Evolutionary conservation across 768 basidiomycete species (phyloP).

Genomic region (Suillus variegatus): DNA sequence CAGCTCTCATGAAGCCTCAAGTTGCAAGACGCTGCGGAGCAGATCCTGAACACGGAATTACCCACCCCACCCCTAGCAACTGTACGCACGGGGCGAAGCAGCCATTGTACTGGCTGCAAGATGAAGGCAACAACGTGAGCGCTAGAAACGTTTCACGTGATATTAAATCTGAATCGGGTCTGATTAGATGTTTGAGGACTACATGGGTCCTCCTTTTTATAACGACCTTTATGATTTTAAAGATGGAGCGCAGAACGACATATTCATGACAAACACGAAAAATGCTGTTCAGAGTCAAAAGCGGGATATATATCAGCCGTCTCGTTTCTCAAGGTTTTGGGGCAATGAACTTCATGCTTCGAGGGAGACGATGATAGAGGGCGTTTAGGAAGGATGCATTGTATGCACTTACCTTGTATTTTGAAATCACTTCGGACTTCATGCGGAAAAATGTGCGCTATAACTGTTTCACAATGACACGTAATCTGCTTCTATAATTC

Average conservation of each 20-base stretch:
- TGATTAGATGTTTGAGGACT: slow-evolving; percentile 33
- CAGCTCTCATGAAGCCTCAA: slow-evolving; percentile 33
- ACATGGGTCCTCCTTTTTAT: slow-evolving; percentile 36
- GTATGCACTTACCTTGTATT: background rate
- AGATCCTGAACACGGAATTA: slow-evolving; percentile 25
- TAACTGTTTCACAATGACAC: background rate
- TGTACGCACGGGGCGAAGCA: slow-evolving; percentile 41
- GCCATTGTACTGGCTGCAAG: slow-evolving; percentile 43
- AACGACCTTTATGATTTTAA: slow-evolving; percentile 39
- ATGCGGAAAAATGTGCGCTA: background rate
- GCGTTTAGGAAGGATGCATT: background rate
- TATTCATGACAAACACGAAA: slow-evolving; percentile 28
- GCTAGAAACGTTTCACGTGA: background rate
- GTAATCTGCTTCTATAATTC: background rate
- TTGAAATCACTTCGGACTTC: background rate
- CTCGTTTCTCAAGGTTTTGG: slow-evolving; percentile 8
- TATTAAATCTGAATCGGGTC: background rate
- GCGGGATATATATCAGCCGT: background rate
- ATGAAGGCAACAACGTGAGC: slow-evolving; percentile 41
- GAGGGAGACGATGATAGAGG: background rate
- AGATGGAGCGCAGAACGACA: slow-evolving; percentile 46
- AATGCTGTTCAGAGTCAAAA: background rate
- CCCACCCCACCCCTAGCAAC: slow-evolving; percentile 30
- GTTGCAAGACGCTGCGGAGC: slow-evolving; percentile 38
- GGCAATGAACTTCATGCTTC: background rate